These are phyloP conservation scores for Talaromyces rugulosus DNA, from an alignment of 2,329 filamentous ascomycete species.

Conservation along the genomic window DNA sequence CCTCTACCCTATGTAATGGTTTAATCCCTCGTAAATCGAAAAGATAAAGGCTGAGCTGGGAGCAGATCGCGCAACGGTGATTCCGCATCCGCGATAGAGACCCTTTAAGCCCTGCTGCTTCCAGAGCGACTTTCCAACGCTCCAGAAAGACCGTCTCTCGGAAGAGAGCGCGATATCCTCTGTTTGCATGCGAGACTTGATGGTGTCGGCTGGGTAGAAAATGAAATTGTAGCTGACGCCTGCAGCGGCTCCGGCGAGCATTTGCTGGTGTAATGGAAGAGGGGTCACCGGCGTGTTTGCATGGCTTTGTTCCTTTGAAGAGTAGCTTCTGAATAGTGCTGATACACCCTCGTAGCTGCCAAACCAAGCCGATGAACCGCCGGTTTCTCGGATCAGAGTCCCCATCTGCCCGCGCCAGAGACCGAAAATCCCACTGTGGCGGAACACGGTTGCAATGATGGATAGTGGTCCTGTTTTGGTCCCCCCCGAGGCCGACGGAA, in stretches of 20 bases:
- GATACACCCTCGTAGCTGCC: slow-evolving; percentile 80
- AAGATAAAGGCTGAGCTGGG: slow-evolving; percentile 99
- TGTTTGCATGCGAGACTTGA: slow-evolving; percentile 97
- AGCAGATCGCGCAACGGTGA: slow-evolving; percentile 81
- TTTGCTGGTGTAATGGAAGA: slow-evolving; percentile 80
- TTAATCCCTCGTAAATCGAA: slow-evolving; percentile 85
- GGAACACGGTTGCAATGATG: slow-evolving; percentile 75
- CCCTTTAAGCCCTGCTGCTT: slow-evolving; percentile 74
- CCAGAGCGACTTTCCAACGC: slow-evolving; percentile 72
- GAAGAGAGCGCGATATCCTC: slow-evolving; percentile 52
- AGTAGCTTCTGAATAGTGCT: slow-evolving; percentile 60
- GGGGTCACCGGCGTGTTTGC: slow-evolving; percentile 30
- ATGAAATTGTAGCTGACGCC: slow-evolving; percentile 95
- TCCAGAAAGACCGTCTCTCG: slow-evolving; percentile 62
- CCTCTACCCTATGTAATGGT: slow-evolving; percentile 54
- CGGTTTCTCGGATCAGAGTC: slow-evolving; percentile 88
- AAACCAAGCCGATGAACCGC: slow-evolving; percentile 93
- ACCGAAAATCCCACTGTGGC: slow-evolving; percentile 73
- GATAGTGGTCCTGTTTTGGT: slow-evolving; percentile 57
- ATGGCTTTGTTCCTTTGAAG: slow-evolving; percentile 3
- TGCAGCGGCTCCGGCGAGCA: slow-evolving; percentile 78
- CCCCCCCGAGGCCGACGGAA: slow-evolving; percentile 47
- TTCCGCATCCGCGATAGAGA: slow-evolving; percentile 89
- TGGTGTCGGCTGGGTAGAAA: slow-evolving; percentile 94
- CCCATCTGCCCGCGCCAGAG: slow-evolving; percentile 96